Percentiles rank a stretch among this genome's conserved stretches.
Conservation (phyloP, 495 filamentous ascomycete genomes). For the Annulohypoxylon bovei region DNA sequence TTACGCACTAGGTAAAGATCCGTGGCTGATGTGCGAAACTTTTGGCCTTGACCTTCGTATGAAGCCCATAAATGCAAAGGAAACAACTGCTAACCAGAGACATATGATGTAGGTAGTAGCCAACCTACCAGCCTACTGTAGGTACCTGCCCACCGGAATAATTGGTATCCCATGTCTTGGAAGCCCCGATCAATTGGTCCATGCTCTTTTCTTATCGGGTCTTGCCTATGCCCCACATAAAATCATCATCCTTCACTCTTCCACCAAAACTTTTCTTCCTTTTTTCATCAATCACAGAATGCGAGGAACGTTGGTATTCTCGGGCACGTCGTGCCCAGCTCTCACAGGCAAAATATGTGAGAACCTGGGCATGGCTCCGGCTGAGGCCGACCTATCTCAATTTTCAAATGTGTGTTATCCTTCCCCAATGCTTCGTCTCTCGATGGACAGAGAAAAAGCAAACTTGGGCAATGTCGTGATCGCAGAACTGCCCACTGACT, state of each 20-base stretch:
- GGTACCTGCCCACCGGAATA: slow-evolving; percentile 2
- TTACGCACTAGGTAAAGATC: too few species aligned
- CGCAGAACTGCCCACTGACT: slow-evolving; percentile 75
- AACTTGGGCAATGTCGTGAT: slow-evolving; percentile 75
- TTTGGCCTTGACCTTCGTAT: too few species aligned
- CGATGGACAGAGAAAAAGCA: slow-evolving; percentile 61
- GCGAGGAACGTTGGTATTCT: slow-evolving; percentile 67
- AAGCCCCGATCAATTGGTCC: slow-evolving; percentile 13
- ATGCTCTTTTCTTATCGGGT: slow-evolving; percentile 30
- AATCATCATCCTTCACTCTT: slow-evolving; percentile 42
- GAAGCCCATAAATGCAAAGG: not conserved
- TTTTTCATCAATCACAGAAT: slow-evolving; percentile 51
- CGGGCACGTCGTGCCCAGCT: slow-evolving; percentile 65
- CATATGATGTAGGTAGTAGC: not conserved
- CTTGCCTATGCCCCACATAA: slow-evolving; percentile 35
- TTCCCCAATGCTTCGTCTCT: slow-evolving; percentile 20
- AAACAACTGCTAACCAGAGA: not conserved
- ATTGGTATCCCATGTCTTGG: slow-evolving; percentile 4
- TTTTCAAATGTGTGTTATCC: slow-evolving; percentile 64
- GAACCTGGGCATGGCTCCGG: slow-evolving; percentile 66
- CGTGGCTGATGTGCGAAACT: too few species aligned
- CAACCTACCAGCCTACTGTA: not conserved
- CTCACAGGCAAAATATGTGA: slow-evolving; percentile 67
- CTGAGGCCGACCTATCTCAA: slow-evolving; percentile 66
- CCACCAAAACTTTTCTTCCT: slow-evolving; percentile 42